Evolutionary conservation across 495 filamentous ascomycete species (phyloP), one percentile per base, ranked within the genome.

Genomic region (Daldinia concentrica): DNA sequence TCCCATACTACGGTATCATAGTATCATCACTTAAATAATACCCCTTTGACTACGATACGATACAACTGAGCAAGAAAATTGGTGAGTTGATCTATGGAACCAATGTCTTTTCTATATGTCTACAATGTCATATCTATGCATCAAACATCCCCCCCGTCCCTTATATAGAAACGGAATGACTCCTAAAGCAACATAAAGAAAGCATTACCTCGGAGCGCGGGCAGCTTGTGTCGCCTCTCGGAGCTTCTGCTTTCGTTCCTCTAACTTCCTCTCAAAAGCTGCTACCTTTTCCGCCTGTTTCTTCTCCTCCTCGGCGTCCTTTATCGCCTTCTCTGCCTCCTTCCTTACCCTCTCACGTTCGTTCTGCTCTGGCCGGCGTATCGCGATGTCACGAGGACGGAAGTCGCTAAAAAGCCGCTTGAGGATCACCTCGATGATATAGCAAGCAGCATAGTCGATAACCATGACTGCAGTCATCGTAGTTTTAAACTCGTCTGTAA

Each of bases 371-470:
- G 90, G 88, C 52, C 95, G 83, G 70, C 95, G 88, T 24, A 90
- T 80, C 14, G 95, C 96, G 75, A 99, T 98, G 78, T 98, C 96
- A 79, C 97, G 95, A 5, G 95, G 94, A 62, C 87, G 89, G 82
- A 92, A 97, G 78, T 99, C 95, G 76, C 92, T 96, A 78, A 98
- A 99, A 19, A 91, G 71, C 32, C 76, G 77, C 86, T 99, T 98
- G 66, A 99, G 83, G 2, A 89, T 89, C 70, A 93, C 90, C 84
- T 99, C 95, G 68, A 98, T 90, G 22, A 92, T 52, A 84, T 89
- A 99, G 83, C 96, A 98, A 11, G 90, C 94, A 17, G 82, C 87
- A 74, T 93, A 99, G 80, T 99, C 95, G 19, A 97, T 68, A 30
- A 93, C 78, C 95, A 99, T 99, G 69, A 92, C 81, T 1, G 84